Percentiles rank a stretch among this genome's conserved stretches.
These are phyloP conservation scores for Vigna nakashimae DNA, from an alignment of 306 rosid genomes.

Conservation along the genomic window DNA sequence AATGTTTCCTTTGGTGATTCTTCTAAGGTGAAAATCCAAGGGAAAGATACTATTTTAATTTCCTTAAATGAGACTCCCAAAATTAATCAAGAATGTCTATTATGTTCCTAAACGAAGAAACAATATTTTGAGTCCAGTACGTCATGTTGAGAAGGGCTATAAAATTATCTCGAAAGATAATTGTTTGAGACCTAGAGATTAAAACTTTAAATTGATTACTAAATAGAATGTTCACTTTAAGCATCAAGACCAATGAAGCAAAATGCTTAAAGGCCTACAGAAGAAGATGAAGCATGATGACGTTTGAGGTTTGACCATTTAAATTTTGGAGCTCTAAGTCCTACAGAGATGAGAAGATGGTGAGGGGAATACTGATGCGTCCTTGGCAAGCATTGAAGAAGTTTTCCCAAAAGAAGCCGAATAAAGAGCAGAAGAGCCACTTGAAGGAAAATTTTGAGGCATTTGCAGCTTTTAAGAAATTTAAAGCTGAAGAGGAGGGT, in stretches of 20 bases:
- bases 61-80: background rate
- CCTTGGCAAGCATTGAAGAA: background rate
- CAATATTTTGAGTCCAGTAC: too few relatives aligned
- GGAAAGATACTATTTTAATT: background rate
- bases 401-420: background rate
- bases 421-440: background rate
- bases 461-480: background rate
- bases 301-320: too few relatives aligned
- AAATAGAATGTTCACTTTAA: background rate
- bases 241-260: background rate
- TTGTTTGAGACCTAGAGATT: background rate
- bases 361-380: background rate
- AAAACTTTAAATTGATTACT: too few relatives aligned
- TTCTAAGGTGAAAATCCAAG: background rate
- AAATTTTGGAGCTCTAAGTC: background rate
- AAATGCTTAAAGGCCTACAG: too few relatives aligned
- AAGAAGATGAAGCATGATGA: background rate
- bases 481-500: background rate
- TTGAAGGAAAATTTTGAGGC: background rate
- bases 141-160: background rate
- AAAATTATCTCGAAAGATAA: background rate
- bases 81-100: background rate
- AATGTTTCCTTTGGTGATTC: background rate
- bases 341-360: background rate
- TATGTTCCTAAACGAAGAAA: background rate